Base-by-base conservation (phyloP, 495 filamentous ascomycete genomes). In the Daldinia childiae region DNA sequence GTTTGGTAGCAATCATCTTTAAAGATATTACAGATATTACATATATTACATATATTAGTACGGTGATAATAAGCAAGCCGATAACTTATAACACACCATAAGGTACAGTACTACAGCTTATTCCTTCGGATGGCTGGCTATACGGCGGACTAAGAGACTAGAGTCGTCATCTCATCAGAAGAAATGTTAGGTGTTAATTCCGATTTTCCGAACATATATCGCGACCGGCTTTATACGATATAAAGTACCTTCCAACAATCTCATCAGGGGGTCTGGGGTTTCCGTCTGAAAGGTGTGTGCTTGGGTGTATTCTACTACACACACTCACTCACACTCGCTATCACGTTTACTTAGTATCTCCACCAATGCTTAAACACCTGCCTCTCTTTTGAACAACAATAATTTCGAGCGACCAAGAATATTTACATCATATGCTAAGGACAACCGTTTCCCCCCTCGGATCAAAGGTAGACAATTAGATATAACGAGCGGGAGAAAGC, bases 321-420 rank as follows among this genome's bases (percentile, higher is more conserved):
- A 56, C 62, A 43, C 26, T 50, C 50, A 17, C 26, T 29, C 26
- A 52, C 11, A 26, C 12, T 12, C 64, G 39, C 59, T 27, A 64
- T 72, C 69, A 63, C 64, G 58, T 68, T 68, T 51, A 54, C 56
- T 59, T 50, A n/a, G 21, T 43, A 58, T 36, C 61, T 39, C 48
- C 34, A 58, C 38, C 51, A 58, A 43, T 51, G 14, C 27, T 38
- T 38, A 57, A 48, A 38, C 57, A 32, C 36, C 21, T 55, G 14
- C 57, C 57, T 61, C 59, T 45, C 64, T 12, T 52, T 24, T 24
- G 17, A 58, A 50, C 24, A 34, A 55, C 41, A 55, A 32, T 56
- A 50, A 30, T 50, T 38, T 45, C 27, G n/a, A 56, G 21, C 56
- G 21, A 58, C 51, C 17, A n/a, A 24, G 17, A 30, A 29, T 24